phyloP scores from a whole-genome alignment of 805 yeast genomes.

The Wickerhamiella sorbophila region DNA sequence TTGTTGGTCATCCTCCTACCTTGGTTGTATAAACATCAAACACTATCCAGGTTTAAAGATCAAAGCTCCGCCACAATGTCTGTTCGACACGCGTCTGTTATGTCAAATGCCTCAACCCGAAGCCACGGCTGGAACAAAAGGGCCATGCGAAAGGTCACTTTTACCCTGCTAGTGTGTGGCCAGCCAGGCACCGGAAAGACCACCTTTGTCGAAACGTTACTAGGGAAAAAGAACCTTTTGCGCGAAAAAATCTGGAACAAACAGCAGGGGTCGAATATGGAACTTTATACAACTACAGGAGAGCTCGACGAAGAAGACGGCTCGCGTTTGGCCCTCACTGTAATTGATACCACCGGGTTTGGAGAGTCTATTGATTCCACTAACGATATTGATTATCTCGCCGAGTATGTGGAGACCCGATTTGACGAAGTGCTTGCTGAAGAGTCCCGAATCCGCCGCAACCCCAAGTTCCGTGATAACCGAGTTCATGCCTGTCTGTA shows the following conservation, averaged over 20 bases:
- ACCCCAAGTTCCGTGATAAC: constrained; percentile 54
- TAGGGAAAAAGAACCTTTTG: constrained; percentile 12
- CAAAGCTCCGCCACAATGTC: too few species aligned
- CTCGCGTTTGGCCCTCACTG: constrained; percentile 32
- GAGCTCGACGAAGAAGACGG: constrained; percentile 42
- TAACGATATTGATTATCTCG: constrained; percentile 34
- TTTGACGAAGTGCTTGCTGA: constrained; percentile 60
- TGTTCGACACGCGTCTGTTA: not conserved
- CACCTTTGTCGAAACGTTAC: constrained; percentile 52
- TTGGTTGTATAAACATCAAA: too few species aligned
- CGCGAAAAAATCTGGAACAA: not conserved
- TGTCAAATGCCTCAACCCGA: not conserved
- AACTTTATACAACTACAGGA: constrained; percentile 19
- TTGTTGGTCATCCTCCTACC: too few species aligned
- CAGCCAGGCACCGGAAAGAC: constrained; percentile 62
- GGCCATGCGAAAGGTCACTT: constrained; percentile 28
- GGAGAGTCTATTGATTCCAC: constrained; percentile 59
- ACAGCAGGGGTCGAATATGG: not conserved
- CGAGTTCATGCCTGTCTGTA: constrained; percentile 68
- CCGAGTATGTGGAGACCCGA: constrained; percentile 48
- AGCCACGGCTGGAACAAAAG: constrained; percentile 1
- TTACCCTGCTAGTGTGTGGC: constrained; percentile 59
- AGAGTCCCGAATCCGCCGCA: constrained; percentile 59
- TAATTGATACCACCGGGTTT: constrained; percentile 61
- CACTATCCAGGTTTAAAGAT: too few species aligned